phyloP scores from a whole-genome alignment of 495 filamentous ascomycete species.

The Tuber melanosporum region DNA sequence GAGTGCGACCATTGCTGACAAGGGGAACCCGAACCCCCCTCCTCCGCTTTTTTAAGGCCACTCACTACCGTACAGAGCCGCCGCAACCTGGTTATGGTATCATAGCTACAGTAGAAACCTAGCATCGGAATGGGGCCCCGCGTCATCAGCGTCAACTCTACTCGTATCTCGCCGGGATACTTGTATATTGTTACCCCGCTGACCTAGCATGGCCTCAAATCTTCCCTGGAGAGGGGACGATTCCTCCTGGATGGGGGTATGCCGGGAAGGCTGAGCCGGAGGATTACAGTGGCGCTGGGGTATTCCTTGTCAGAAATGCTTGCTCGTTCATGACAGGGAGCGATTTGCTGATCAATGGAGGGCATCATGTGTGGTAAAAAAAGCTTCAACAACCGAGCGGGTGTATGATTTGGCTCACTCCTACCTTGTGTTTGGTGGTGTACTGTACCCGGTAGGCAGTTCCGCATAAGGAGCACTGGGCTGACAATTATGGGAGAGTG shows the following conservation, averaged over 20 bases:
- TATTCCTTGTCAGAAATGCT: conserved; percentile 82
- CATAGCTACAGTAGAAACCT: conserved; percentile 48
- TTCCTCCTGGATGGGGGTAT: conserved; percentile 65
- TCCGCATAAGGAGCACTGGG: not conserved
- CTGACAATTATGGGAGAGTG: not conserved
- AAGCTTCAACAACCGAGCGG: conserved; percentile 4
- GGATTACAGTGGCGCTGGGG: conserved; percentile 66
- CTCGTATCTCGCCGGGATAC: conserved; percentile 57
- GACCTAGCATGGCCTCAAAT: conserved; percentile 57
- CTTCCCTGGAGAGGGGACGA: conserved; percentile 53
- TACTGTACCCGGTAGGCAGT: not conserved
- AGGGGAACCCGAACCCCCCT: conserved; percentile 42
- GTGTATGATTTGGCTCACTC: not conserved
- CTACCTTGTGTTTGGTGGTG: not conserved
- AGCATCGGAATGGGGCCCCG: conserved; percentile 67
- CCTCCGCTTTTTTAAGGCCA: not conserved
- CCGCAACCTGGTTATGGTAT: conserved; percentile 54
- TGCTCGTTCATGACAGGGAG: conserved; percentile 77
- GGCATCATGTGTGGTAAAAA: conserved; percentile 68
- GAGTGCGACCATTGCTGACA: conserved; percentile 65
- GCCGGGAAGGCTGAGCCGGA: conserved; percentile 59
- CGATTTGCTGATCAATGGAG: conserved; percentile 62
- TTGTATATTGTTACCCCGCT: conserved; percentile 60
- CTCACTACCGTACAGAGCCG: conserved; percentile 50
- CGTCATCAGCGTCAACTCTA: conserved; percentile 60